phyloP scores from a whole-genome alignment of 345 rosid species.

The Corchorus capsularis region DNA sequence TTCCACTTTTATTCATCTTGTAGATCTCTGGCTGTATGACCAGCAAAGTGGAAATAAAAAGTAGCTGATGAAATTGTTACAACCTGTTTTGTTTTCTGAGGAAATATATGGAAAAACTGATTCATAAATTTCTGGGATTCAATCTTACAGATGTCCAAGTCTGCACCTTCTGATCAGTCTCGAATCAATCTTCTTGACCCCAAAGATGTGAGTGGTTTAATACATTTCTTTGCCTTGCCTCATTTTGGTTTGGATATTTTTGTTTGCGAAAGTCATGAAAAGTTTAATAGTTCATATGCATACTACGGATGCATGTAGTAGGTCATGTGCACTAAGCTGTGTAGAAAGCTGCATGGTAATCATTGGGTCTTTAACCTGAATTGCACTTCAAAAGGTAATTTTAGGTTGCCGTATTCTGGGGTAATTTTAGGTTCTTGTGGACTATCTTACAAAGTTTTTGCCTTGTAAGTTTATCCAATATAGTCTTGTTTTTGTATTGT shows the following conservation, averaged over 20 bases:
- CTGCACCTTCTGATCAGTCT: conserved; percentile 91
- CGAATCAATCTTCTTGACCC: conserved; percentile 94
- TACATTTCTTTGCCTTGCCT: conserved; percentile 18
- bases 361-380: background rate
- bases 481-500: too few relatives aligned
- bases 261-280: background rate
- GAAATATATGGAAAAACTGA: background rate
- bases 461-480: too few relatives aligned
- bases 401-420: too few relatives aligned
- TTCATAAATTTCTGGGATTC: conserved; percentile 18
- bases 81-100: background rate
- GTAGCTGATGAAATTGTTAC: background rate
- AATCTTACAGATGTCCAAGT: conserved; percentile 88
- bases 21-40: conserved; percentile 6
- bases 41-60: background rate
- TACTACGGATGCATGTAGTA: background rate
- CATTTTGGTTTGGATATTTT: conserved; percentile 3
- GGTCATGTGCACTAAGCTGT: background rate
- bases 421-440: too few relatives aligned
- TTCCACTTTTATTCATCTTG: conserved; percentile 1
- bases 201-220: conserved; percentile 68
- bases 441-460: too few relatives aligned
- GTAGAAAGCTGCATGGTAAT: background rate
- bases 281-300: background rate
- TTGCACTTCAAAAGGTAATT: background rate